phyloP scores from a whole-genome alignment of 2,329 filamentous ascomycete genomes.

The Rutstroemia sp. region DNA sequence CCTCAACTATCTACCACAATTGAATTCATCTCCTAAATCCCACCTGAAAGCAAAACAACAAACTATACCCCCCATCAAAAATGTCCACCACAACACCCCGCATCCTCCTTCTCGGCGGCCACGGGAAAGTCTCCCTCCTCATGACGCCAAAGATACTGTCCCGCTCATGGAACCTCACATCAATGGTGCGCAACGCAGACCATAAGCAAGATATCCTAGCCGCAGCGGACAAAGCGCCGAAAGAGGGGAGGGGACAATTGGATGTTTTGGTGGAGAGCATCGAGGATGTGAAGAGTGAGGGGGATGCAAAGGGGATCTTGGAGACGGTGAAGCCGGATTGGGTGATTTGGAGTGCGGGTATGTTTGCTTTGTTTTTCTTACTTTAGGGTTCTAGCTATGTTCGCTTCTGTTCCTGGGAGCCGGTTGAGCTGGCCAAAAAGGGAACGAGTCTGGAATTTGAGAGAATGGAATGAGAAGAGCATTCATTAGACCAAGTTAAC shows the following conservation, averaged over 20 bases:
- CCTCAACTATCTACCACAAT: too few species aligned
- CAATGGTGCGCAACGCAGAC: slow-evolving; percentile 65
- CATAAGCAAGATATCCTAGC: slow-evolving; percentile 56
- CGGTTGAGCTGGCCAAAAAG: too few species aligned
- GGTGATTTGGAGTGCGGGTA: slow-evolving; percentile 58
- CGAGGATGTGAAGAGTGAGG: slow-evolving; percentile 58
- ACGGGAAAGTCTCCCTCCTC: slow-evolving; percentile 69
- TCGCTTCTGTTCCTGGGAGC: not conserved
- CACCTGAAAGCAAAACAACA: too few species aligned
- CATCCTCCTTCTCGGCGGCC: slow-evolving; percentile 61
- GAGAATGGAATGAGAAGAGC: not conserved
- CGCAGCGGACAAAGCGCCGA: slow-evolving; percentile 30
- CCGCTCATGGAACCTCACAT: slow-evolving; percentile 70
- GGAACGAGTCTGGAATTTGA: not conserved
- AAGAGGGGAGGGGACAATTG: slow-evolving; percentile 49
- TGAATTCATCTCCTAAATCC: too few species aligned
- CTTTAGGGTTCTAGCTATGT: not conserved
- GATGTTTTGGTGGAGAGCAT: slow-evolving; percentile 60
- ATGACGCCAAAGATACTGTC: slow-evolving; percentile 71
- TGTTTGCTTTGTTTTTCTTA: not conserved
- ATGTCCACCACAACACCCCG: slow-evolving; percentile 39
- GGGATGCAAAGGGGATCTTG: slow-evolving; percentile 56
- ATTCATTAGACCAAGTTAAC: not conserved
- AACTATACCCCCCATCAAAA: too few species aligned
- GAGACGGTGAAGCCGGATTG: slow-evolving; percentile 56